Evolutionary conservation across 768 basidiomycete species (phyloP).

Genomic region (Asterophora lycoperdoides): DNA sequence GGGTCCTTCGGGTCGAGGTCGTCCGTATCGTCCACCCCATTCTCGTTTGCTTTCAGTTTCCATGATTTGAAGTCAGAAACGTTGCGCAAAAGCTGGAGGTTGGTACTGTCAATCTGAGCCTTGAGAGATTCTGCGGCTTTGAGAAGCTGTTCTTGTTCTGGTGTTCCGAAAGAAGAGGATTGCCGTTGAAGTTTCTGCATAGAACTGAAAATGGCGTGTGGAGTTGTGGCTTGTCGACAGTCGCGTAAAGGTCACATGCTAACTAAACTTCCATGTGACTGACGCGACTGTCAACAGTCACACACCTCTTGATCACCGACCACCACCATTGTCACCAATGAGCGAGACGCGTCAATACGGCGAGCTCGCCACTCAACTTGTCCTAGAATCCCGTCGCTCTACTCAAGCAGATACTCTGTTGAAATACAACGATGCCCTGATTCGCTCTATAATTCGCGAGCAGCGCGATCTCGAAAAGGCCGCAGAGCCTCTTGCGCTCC

Average conservation of each 20-base stretch:
- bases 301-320: background rate
- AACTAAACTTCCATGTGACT: background rate
- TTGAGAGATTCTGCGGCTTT: constrained; percentile 32
- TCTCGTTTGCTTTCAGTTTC: constrained; percentile 33
- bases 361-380: constrained; percentile 84
- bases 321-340: constrained; percentile 38
- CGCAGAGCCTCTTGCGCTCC: constrained; percentile 34
- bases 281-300: background rate
- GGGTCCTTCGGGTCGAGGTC: constrained; percentile 44
- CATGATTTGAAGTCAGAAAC: constrained; percentile 33
- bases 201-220: background rate
- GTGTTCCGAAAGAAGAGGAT: constrained; percentile 15
- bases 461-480: constrained; percentile 81
- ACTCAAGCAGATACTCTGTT: constrained; percentile 77
- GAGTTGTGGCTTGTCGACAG: too few species aligned
- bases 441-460: constrained; percentile 84
- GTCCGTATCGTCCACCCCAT: constrained; percentile 26
- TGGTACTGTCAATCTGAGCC: constrained; percentile 29
- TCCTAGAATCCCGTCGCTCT: constrained; percentile 83
- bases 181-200: background rate
- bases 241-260: constrained; percentile 2
- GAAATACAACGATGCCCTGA: constrained; percentile 89
- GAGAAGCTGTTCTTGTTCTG: constrained; percentile 32
- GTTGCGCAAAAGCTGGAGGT: constrained; percentile 36
- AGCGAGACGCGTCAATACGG: constrained; percentile 64